Evolutionary conservation across 2,329 filamentous ascomycete genomes (phyloP), one percentile per base, ranked within the genome.

Genomic region (Trichoderma sp.): DNA sequence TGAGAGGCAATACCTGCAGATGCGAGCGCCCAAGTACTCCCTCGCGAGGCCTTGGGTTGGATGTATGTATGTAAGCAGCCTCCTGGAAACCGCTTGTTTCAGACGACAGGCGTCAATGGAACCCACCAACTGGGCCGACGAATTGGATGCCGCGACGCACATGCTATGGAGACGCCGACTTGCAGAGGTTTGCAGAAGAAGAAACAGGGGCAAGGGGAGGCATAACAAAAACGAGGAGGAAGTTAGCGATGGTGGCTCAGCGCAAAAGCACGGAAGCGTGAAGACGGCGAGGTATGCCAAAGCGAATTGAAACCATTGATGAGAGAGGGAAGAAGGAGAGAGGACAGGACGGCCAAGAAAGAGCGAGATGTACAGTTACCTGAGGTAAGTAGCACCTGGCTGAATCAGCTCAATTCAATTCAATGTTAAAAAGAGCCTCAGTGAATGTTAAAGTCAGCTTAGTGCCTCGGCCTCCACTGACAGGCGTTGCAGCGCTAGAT

Each of bases 171-270:
- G 64, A 67, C 64, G 55, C 64, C 64, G 55, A 31, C 55, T 59
- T 67, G 64, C 64, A 67, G 49, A 55, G n/a, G 64, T 67, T 67
- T 67, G 64, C 64, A 67, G 64, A 59, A 58, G 40, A 21, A 59
- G 40, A 49, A 56, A 35, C 61, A 66, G 64, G 40, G 40, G 40
- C 16, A 43, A 59, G 55, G 55, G 64, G 64, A 13, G 19, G 35
- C 5, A 33, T 43, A 43, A n/a, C 19, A 19, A 3, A 3, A 56
- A 19, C 29, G 47, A 40, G 37, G 29, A 47, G 40, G 21, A 53
- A 7, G 19, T 43, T n/a, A 43, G 40, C 37, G 37, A 19, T 43
- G 16, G 29, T 13, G 29, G 31, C 43, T 21, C 8, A 49, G 21
- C 24, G 21, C 19, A 33, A n/a, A 21, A 5, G 10, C 13, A 14